Evolutionary conservation across 2,329 filamentous ascomycete genomes (phyloP).

Genomic region (Beauveria bassiana): DNA sequence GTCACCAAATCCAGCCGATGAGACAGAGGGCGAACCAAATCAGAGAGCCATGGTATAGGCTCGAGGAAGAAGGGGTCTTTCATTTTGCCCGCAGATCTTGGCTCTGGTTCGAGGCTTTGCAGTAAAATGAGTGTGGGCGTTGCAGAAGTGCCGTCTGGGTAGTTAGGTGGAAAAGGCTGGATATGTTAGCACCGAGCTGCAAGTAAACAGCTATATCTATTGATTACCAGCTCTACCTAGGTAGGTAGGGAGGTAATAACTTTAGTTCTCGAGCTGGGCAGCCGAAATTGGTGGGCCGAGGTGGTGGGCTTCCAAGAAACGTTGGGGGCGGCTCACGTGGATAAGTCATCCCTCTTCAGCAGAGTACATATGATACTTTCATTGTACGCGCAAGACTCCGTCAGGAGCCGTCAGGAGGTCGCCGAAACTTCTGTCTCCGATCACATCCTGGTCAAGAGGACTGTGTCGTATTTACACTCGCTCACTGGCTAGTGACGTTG

Average conservation of each 20-base stretch:
- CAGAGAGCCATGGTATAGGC: slow-evolving; percentile 48
- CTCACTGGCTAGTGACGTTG: too few species aligned
- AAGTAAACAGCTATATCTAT: too few species aligned
- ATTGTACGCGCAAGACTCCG: neutral
- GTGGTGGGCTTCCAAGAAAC: slow-evolving; percentile 9
- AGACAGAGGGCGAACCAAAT: slow-evolving; percentile 55
- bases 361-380: neutral
- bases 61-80: slow-evolving; percentile 64
- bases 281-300: slow-evolving; percentile 12
- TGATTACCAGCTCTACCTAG: too few species aligned
- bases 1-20: slow-evolving; percentile 54
- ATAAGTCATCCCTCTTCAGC: neutral
- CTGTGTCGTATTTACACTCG: neutral
- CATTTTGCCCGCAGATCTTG: slow-evolving; percentile 39
- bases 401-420: neutral
- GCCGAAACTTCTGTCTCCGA: neutral
- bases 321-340: slow-evolving; percentile 13
- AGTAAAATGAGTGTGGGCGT: neutral
- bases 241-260: too few species aligned
- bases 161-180: neutral
- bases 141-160: neutral
- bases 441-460: neutral
- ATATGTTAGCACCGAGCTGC: neutral
- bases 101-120: neutral
- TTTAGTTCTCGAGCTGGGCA: neutral